phyloP scores from a whole-genome alignment of 2,329 filamentous ascomycete species.

The Fusarium sp. region DNA sequence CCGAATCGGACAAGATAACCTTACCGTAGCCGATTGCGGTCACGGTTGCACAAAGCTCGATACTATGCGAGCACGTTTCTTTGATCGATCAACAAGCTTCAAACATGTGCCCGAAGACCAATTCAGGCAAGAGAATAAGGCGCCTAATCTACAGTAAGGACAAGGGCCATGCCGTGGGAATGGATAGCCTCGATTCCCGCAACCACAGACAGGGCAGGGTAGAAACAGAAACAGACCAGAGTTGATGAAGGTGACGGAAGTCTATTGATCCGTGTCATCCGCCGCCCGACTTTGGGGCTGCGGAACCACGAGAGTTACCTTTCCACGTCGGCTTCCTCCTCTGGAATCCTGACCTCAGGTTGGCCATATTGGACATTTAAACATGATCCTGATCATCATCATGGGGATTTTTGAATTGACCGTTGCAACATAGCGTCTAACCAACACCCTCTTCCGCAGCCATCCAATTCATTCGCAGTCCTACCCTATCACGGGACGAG shows the following conservation, averaged over 20 bases:
- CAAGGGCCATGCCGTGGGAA: constrained; percentile 30
- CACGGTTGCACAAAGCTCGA: constrained; percentile 5
- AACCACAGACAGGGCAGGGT: constrained; percentile 10
- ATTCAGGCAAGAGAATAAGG: constrained; percentile 29
- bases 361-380: constrained; percentile 3
- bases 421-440: constrained; percentile 13
- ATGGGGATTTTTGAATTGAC: constrained; percentile 27
- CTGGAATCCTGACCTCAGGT: not conserved
- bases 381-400: constrained; percentile 28
- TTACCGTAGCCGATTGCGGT: constrained; percentile 16
- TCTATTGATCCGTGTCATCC: constrained; percentile 15
- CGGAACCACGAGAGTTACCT: not conserved
- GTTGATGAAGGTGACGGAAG: not conserved
- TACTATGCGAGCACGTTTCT: not conserved
- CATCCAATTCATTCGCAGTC: not conserved
- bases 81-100: not conserved
- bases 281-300: not conserved
- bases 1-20: constrained; percentile 17
- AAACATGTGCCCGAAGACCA: not conserved
- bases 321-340: not conserved
- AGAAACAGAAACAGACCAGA: not conserved
- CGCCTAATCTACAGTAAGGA: constrained; percentile 7
- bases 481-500: constrained; percentile 15
- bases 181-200: constrained; percentile 29
- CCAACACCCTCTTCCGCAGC: constrained; percentile 7